Evolutionary conservation across 495 filamentous ascomycete genomes (phyloP).

Genomic region (Daldinia grandis): DNA sequence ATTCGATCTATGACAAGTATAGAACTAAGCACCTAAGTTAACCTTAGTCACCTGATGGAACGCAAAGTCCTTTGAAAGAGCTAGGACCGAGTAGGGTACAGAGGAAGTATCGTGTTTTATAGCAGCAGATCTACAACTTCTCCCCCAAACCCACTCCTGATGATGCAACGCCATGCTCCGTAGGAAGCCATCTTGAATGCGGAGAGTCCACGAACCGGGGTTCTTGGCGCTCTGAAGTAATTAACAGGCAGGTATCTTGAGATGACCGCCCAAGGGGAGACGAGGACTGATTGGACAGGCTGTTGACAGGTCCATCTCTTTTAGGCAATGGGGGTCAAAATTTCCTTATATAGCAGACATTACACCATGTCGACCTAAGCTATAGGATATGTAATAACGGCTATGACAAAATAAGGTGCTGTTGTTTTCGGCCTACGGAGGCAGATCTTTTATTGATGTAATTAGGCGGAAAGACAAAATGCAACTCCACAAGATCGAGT

Average conservation of each 20-base stretch:
- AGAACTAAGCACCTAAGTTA: constrained; percentile 23
- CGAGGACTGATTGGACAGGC: constrained; percentile 29
- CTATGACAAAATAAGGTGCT: constrained; percentile 25
- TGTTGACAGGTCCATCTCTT: constrained; percentile 24
- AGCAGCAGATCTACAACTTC: constrained; percentile 10
- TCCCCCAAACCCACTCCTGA: constrained; percentile 9
- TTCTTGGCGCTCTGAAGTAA: constrained; percentile 26
- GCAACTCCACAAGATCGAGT: constrained; percentile 30
- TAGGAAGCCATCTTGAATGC: constrained; percentile 28
- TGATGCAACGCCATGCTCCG: constrained; percentile 23
- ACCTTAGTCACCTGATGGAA: constrained; percentile 25
- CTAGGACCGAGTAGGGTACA: constrained; percentile 8
- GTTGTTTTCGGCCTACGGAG: constrained; percentile 38
- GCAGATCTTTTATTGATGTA: constrained; percentile 40
- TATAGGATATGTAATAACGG: constrained; percentile 23
- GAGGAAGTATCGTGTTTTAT: constrained; percentile 32
- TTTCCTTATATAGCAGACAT: constrained; percentile 39
- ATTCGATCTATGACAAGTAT: constrained; percentile 20
- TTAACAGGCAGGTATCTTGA: constrained; percentile 34
- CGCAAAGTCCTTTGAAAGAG: constrained; percentile 32
- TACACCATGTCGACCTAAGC: constrained; percentile 21
- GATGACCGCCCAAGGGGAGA: constrained; percentile 18
- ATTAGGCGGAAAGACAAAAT: constrained; percentile 45
- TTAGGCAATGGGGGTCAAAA: constrained; percentile 35
- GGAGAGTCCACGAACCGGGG: constrained; percentile 40